A percentile compares a stretch with the other conserved stretches of the same genome.
Evolutionary conservation across 768 basidiomycete genomes (phyloP).

Genomic region (Pholiota microspora): DNA sequence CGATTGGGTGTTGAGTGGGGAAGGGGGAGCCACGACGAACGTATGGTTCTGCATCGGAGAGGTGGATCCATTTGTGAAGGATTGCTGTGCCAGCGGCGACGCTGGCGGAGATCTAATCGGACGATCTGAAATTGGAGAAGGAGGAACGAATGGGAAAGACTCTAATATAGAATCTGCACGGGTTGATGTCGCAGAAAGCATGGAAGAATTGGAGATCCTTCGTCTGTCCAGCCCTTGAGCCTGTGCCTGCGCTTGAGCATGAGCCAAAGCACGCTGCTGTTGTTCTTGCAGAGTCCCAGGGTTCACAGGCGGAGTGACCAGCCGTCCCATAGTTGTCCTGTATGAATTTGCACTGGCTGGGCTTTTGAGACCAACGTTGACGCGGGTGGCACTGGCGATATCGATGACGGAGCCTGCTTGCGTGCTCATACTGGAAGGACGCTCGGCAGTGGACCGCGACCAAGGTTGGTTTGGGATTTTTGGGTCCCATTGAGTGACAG

Average conservation of each 20-base stretch:
- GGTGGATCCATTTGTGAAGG: conserved; percentile 46
- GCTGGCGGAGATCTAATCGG: conserved; percentile 73
- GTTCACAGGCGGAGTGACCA: conserved; percentile 46
- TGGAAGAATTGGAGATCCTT: conserved; percentile 63
- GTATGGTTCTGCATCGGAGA: conserved; percentile 60
- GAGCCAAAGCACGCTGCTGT: conserved; percentile 60
- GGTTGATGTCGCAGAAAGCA: conserved; percentile 65
- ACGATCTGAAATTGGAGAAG: conserved; percentile 83
- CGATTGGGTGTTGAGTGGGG: conserved; percentile 56
- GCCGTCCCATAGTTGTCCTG: conserved; percentile 61
- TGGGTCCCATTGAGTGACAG: conserved; percentile 35
- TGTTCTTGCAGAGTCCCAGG: conserved; percentile 54
- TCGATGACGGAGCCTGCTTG: conserved; percentile 58
- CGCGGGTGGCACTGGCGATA: conserved; percentile 64
- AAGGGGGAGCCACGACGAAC: conserved; percentile 41
- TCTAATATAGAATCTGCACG: conserved; percentile 84
- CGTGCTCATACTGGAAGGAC: conserved; percentile 63
- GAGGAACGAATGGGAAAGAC: conserved; percentile 87
- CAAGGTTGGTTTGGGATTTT: conserved; percentile 41
- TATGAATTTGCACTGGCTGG: conserved; percentile 40
- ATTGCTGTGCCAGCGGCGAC: conserved; percentile 67
- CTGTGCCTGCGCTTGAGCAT: conserved; percentile 59
- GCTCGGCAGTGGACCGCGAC: conserved; percentile 34
- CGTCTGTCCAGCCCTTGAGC: conserved; percentile 47
- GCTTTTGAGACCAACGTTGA: conserved; percentile 55